Conservation (phyloP, 176 grass and related monocot genomes). For the Carex kokanica region DNA sequence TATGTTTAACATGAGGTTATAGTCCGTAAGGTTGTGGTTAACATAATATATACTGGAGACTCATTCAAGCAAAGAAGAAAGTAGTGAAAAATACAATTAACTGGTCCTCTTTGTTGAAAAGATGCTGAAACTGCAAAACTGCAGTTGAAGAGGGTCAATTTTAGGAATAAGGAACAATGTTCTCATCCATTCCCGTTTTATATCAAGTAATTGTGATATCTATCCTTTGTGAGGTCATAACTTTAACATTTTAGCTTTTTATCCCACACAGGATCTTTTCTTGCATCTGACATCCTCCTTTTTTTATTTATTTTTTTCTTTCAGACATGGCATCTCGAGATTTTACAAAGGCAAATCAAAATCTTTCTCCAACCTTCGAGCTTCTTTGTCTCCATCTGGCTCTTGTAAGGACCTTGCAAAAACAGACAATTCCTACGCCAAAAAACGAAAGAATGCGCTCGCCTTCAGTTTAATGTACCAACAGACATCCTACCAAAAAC, state of each 20-base stretch:
- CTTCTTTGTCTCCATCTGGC: constrained; percentile 35
- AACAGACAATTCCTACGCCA: constrained; percentile 43
- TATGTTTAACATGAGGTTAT: background rate
- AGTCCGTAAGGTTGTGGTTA: background rate
- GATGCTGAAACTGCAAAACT: background rate
- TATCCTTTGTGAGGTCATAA: background rate
- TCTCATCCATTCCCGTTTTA: background rate
- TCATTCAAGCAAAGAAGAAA: background rate
- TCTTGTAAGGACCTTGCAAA: constrained; percentile 56
- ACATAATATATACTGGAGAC: background rate
- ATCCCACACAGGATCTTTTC: background rate
- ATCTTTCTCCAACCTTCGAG: constrained; percentile 49
- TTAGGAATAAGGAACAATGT: background rate
- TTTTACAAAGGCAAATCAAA: constrained; percentile 70
- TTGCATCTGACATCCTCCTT: background rate
- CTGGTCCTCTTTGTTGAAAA: background rate
- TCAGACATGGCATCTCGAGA: constrained; percentile 55
- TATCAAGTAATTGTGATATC: background rate
- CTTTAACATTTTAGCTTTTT: background rate
- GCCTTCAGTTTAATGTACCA: constrained; percentile 43
- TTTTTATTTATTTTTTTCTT: constrained; percentile 16
- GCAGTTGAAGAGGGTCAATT: background rate
- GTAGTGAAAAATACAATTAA: background rate
- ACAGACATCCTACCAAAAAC: background rate
- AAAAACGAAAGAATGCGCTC: constrained; percentile 56